A percentile compares a stretch with the other conserved stretches of the same genome.
These are phyloP conservation scores for Mrakia frigida DNA, from an alignment of 768 basidiomycete species.

Conservation along the genomic window DNA sequence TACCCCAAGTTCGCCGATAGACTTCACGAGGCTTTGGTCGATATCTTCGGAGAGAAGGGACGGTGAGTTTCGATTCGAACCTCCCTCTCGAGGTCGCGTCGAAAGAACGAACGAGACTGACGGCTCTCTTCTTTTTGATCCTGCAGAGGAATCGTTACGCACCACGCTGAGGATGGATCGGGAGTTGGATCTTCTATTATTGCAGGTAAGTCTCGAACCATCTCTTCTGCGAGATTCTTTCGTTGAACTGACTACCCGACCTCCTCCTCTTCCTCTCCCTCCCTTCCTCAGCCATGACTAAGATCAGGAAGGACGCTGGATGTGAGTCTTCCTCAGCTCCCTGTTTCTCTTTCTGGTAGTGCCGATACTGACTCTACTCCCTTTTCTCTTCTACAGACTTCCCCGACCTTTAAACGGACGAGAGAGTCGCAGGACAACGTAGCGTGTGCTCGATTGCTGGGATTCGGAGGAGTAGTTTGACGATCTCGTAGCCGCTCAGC, in stretches of 20 bases:
- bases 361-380: background rate
- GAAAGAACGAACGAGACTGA: background rate
- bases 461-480: background rate
- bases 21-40: conserved; percentile 84
- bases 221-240: background rate
- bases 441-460: too few relatives aligned
- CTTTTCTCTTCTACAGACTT: background rate
- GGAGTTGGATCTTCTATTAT: conserved; percentile 97
- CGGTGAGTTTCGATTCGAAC: conserved; percentile 55
- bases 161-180: conserved; percentile 84
- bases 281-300: conserved; percentile 70
- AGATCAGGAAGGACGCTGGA: conserved; percentile 65
- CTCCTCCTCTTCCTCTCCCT: conserved; percentile 3
- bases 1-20: conserved; percentile 92
- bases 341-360: background rate
- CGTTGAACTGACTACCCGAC: background rate
- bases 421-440: background rate
- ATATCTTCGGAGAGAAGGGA: conserved; percentile 95
- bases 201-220: conserved; percentile 48
- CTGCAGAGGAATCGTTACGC: conserved; percentile 62
- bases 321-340: background rate
- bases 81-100: background rate
- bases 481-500: background rate
- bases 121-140: background rate
- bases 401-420: background rate